Evolutionary conservation across 257 asterid genomes (phyloP), one percentile per base, ranked within the genome.

Genomic region (Solanum sitiens): DNA sequence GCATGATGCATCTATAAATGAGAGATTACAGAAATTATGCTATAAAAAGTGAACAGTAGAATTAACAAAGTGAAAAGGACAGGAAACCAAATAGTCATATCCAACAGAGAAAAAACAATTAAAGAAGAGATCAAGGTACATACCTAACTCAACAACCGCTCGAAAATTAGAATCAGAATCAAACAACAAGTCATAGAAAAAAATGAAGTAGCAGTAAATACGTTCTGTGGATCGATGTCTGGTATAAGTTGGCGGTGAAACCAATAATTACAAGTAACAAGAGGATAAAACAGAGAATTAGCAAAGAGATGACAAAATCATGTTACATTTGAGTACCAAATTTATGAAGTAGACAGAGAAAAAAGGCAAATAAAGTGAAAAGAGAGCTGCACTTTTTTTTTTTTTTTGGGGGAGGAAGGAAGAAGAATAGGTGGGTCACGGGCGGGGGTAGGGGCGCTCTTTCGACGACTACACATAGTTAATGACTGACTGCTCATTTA

Each of bases 261-360:
- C 56, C 25, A 15, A 63, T 8, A 37, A 12, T 20, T 7, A 33
- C 11, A 53, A 37, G 15, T 16, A 25, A 12, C 33, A 53, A 32
- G 63, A 77, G 4, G 75, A 4, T 35, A 63, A 23, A 37, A 12
- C 82, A 67, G 63, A 65, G 87, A 5, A 6, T 30, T 65, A 37
- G n/a, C 25, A 47, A 30, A 80, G 20, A 3, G 27, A 13, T 12
- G 42, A 20, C 30, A 73, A 11, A 35, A 73, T 73, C 14, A 35
- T 18, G 8, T 8, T 33, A 74, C 12, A 23, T 40, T 40, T 76
- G 35, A 40, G 37, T 15, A 2, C 73, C 33, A 89, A 91, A 89
- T 79, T 88, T 89, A 67, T 88, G 89, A 67, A 40, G n/a, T 68
- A 71, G 12, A 73, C 76, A 73, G 73, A 84, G 40, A 15, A 53